A percentile compares a stretch with the other conserved stretches of the same genome.
Conservation (phyloP, 805 yeast species). For the Sugiyamaella mastotermitis region DNA sequence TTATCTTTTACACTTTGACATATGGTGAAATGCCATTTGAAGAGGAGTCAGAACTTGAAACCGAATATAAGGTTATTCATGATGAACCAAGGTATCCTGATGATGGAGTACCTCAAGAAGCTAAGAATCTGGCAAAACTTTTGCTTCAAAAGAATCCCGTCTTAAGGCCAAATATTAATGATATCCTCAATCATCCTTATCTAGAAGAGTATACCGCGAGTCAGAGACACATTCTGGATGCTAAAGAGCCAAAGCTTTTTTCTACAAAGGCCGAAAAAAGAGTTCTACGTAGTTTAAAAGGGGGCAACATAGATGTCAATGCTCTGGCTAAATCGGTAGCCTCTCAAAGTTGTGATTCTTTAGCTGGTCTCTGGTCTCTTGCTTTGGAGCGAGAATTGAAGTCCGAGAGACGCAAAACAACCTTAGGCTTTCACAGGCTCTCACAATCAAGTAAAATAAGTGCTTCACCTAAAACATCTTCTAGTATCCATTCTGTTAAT, state of each 20-base stretch:
- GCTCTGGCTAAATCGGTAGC: constrained; percentile 51
- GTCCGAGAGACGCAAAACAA: no score
- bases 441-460: no score
- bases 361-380: constrained; percentile 71
- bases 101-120: constrained; percentile 35
- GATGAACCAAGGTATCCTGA: constrained; percentile 55
- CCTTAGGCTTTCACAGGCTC: no score
- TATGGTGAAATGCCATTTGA: constrained; percentile 90
- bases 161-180: constrained; percentile 50
- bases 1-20: constrained; percentile 76
- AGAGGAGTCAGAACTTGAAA: constrained; percentile 63
- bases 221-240: constrained; percentile 35
- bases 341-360: constrained; percentile 57
- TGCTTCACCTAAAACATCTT: no score
- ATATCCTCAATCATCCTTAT: constrained; percentile 47
- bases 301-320: constrained; percentile 59
- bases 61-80: constrained; percentile 53
- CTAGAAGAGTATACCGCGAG: constrained; percentile 41
- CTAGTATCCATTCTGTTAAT: no score
- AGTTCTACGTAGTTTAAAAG: constrained; percentile 51
- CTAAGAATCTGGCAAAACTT: constrained; percentile 43
- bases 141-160: constrained; percentile 64
- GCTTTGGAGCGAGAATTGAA: constrained; percentile 45
- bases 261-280: constrained; percentile 57
- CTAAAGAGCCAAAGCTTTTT: constrained; percentile 39